These are phyloP conservation scores for Neltuma alba DNA, from an alignment of 306 rosid species.

Conservation along the genomic window DNA sequence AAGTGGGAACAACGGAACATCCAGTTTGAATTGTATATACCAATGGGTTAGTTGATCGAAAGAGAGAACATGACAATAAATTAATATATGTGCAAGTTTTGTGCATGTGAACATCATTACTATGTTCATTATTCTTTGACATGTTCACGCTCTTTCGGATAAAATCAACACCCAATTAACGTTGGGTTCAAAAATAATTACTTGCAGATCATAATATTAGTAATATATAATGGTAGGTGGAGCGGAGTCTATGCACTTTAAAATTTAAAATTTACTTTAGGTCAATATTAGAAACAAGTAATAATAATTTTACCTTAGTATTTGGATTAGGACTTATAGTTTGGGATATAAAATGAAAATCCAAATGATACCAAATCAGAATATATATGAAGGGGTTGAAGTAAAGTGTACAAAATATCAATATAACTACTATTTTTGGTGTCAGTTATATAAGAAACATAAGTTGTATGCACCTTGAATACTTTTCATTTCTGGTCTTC, in stretches of 20 bases:
- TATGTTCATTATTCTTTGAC: neutral
- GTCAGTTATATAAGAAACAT: too few species aligned
- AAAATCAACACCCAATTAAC: neutral
- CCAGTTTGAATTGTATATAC: neutral
- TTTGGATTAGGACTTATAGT: neutral
- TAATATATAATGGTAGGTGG: neutral
- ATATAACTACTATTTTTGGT: too few species aligned
- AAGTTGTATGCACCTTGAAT: too few species aligned
- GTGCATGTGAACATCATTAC: neutral
- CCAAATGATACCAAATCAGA: too few species aligned
- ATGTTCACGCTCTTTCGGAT: neutral
- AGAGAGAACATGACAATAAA: neutral
- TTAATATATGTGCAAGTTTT: neutral
- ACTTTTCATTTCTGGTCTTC: too few species aligned
- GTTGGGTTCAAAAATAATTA: neutral
- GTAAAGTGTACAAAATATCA: too few species aligned
- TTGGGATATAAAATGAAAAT: too few species aligned
- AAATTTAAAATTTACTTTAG: too few species aligned
- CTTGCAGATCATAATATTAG: neutral
- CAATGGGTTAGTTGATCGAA: constrained; percentile 19
- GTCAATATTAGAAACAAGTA: neutral
- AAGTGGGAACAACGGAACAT: neutral
- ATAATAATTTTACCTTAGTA: neutral
- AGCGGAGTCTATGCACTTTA: too few species aligned
- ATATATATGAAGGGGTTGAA: too few species aligned